Evolutionary conservation across 208 protist species (phyloP).

Genomic region (Trypanosoma melophagium): DNA sequence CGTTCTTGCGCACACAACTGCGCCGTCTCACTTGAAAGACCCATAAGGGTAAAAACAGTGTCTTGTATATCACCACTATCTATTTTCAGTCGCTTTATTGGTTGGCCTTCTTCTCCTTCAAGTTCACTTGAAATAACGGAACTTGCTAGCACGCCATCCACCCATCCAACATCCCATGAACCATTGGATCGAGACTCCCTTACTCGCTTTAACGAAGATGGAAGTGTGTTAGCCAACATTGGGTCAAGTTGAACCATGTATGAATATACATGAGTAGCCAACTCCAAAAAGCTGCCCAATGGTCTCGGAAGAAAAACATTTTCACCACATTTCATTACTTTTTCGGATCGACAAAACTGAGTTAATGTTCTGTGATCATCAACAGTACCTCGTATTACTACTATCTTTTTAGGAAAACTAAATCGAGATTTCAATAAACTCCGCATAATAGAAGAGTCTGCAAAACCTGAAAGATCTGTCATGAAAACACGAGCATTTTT

Average conservation of each 20-base stretch:
- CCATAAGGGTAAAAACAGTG: constrained; percentile 37
- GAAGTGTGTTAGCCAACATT: constrained; percentile 47
- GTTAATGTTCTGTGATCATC: constrained; percentile 57
- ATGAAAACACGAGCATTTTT: constrained; percentile 64
- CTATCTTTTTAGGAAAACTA: constrained; percentile 77
- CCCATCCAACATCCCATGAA: constrained; percentile 84
- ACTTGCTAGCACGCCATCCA: constrained; percentile 66
- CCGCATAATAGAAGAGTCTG: constrained; percentile 64
- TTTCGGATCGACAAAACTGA: constrained; percentile 77
- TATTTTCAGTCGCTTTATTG: constrained; percentile 27
- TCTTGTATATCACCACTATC: constrained; percentile 31
- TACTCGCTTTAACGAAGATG: constrained; percentile 47
- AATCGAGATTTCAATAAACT: constrained; percentile 62
- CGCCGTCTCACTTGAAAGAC: constrained; percentile 42
- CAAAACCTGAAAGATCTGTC: constrained; percentile 70
- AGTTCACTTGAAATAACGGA: not conserved
- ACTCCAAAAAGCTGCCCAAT: constrained; percentile 43
- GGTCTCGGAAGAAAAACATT: constrained; percentile 52
- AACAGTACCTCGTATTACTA: constrained; percentile 51
- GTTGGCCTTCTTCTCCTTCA: constrained; percentile 31
- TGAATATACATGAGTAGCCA: constrained; percentile 83
- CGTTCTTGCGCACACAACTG: constrained; percentile 64
- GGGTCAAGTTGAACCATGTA: constrained; percentile 77
- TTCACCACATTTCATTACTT: constrained; percentile 74
- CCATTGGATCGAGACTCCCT: constrained; percentile 64